Evolutionary conservation across 768 basidiomycete genomes (phyloP).

Genomic region (Macrolepiota fuliginosa): DNA sequence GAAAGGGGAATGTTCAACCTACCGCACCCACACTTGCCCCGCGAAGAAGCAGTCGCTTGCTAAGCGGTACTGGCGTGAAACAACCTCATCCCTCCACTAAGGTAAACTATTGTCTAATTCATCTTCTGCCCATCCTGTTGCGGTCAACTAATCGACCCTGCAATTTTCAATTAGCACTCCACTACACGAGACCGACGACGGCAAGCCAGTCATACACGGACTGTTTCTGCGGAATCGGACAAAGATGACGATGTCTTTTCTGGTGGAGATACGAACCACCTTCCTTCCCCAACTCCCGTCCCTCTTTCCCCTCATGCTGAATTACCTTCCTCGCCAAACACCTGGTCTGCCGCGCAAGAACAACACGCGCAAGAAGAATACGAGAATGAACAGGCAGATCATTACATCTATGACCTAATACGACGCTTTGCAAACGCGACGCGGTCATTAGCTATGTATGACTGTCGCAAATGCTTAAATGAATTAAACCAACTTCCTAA

Average conservation of each 20-base stretch:
- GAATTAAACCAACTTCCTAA: constrained; percentile 76
- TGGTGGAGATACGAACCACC: constrained; percentile 48
- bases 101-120: constrained; percentile 34
- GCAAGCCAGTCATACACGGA: constrained; percentile 49
- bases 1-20: constrained; percentile 50
- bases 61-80: constrained; percentile 56
- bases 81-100: constrained; percentile 43
- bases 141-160: constrained; percentile 11
- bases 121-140: neutral
- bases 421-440: constrained; percentile 80
- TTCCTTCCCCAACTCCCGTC: constrained; percentile 59
- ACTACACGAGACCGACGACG: constrained; percentile 57
- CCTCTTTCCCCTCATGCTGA: constrained; percentile 64
- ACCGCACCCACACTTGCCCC: constrained; percentile 43
- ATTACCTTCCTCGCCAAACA: constrained; percentile 58
- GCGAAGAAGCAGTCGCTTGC: constrained; percentile 72
- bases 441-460: constrained; percentile 71
- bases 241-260: constrained; percentile 60
- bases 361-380: constrained; percentile 71
- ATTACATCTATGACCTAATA: constrained; percentile 79
- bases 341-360: constrained; percentile 65
- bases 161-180: constrained; percentile 18
- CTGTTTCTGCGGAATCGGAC: constrained; percentile 68
- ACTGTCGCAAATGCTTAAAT: constrained; percentile 69
- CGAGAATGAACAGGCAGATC: constrained; percentile 72